These are phyloP conservation scores for Rhodotorula paludigena DNA, from an alignment of 768 basidiomycete species.

Conservation along the genomic window DNA sequence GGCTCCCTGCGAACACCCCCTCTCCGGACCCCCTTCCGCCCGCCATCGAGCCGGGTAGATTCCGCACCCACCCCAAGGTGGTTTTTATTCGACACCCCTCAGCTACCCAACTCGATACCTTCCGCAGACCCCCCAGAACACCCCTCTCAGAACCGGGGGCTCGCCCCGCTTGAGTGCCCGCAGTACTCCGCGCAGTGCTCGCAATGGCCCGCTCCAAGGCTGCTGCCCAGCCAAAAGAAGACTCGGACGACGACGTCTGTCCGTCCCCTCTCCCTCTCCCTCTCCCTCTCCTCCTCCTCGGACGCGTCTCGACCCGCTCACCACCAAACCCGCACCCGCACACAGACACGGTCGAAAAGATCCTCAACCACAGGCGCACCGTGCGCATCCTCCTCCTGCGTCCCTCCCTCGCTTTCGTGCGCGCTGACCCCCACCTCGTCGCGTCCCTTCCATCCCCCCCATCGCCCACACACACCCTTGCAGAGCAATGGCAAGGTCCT, in stretches of 20 bases:
- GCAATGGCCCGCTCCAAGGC: not conserved
- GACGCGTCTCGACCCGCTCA: too few species aligned
- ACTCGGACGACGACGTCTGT: constrained; percentile 5
- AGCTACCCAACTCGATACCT: too few species aligned
- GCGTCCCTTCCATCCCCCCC: too few species aligned
- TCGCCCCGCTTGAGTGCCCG: not conserved
- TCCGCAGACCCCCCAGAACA: too few species aligned
- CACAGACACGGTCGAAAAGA: constrained; percentile 3
- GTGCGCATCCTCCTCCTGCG: not conserved
- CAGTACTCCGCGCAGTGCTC: not conserved
- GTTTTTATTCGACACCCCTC: too few species aligned
- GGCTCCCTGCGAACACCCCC: too few species aligned
- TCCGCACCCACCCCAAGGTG: too few species aligned
- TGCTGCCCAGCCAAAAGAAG: constrained; percentile 6
- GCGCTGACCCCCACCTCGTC: not conserved
- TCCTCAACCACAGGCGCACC: constrained; percentile 4
- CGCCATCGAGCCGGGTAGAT: too few species aligned
- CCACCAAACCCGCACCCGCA: not conserved
- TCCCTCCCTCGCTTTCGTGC: not conserved
- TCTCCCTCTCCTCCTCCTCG: not conserved
- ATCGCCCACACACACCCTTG: not conserved
- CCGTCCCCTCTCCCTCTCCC: not conserved
- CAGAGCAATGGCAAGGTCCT: not conserved
- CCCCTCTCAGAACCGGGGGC: not conserved
- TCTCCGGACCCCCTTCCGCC: too few species aligned